Percentiles rank a stretch among this genome's conserved stretches.
phyloP scores from a whole-genome alignment of 2,329 filamentous ascomycete species.

The Ascochyta pisi region DNA sequence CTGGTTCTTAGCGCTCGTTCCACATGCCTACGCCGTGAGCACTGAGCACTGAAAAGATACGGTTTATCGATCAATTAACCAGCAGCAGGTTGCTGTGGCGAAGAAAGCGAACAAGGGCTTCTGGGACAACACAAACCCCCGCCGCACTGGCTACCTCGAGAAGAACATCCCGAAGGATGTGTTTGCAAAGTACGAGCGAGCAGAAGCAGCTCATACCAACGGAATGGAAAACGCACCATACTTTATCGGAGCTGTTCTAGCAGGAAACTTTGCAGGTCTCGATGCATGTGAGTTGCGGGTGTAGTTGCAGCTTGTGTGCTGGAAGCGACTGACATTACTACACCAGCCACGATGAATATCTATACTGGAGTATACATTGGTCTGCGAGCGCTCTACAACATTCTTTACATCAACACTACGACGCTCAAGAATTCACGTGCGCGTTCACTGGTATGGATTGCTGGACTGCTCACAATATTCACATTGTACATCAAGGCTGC shows the following conservation, averaged over 20 bases:
- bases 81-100: background rate
- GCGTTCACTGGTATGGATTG: conserved; percentile 24
- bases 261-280: conserved; percentile 49
- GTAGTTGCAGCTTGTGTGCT: background rate
- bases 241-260: conserved; percentile 53
- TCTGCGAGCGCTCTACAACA: conserved; percentile 29
- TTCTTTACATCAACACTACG: conserved; percentile 31
- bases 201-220: conserved; percentile 55
- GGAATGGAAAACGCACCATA: conserved; percentile 55
- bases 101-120: conserved; percentile 33
- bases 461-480: conserved; percentile 18
- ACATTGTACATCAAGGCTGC: conserved; percentile 32
- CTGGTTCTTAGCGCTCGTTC: conserved; percentile 30
- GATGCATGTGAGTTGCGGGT: conserved; percentile 19
- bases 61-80: background rate
- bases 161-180: conserved; percentile 39
- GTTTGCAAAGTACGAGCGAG: conserved; percentile 52
- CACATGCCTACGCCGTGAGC: conserved; percentile 32
- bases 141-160: conserved; percentile 33
- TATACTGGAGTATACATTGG: conserved; percentile 23
- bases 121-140: conserved; percentile 54
- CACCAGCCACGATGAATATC: conserved; percentile 31
- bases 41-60: background rate
- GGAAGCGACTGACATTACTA: background rate
- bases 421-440: conserved; percentile 26